phyloP scores from a whole-genome alignment of 441 rosid species.

The California macrophylla region DNA sequence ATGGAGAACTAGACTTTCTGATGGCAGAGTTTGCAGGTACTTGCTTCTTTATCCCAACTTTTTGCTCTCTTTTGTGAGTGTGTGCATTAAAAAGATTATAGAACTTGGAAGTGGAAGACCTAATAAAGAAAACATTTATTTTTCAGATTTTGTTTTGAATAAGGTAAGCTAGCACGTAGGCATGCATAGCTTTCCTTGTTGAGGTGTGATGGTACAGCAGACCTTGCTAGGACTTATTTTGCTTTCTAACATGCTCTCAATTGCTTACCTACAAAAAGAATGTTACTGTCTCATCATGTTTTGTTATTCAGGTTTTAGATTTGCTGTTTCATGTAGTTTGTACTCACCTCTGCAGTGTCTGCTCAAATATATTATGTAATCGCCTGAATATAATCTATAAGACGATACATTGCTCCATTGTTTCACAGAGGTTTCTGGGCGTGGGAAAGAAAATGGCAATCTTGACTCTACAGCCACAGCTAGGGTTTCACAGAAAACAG shows the following conservation, averaged over 20 bases:
- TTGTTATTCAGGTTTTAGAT: neutral
- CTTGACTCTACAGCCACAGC: slow-evolving; percentile 55
- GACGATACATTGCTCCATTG: slow-evolving; percentile 9
- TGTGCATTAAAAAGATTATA: neutral
- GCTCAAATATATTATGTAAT: neutral
- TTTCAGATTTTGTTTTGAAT: too few species aligned
- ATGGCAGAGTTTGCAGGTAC: slow-evolving; percentile 93
- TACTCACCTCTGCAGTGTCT: too few species aligned
- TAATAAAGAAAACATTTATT: too few species aligned
- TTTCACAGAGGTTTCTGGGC: slow-evolving; percentile 70
- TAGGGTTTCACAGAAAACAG: slow-evolving; percentile 44
- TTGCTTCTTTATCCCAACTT: neutral
- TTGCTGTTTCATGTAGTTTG: neutral
- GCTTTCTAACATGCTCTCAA: too few species aligned
- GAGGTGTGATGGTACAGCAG: too few species aligned
- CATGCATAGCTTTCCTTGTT: neutral
- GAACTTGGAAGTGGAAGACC: too few species aligned
- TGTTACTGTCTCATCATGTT: too few species aligned
- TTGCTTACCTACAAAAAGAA: too few species aligned
- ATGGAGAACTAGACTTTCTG: slow-evolving; percentile 76
- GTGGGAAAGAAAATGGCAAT: slow-evolving; percentile 67
- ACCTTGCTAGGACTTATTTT: too few species aligned
- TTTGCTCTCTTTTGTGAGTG: neutral
- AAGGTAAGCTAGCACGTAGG: neutral
- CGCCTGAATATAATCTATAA: neutral